Conservation (phyloP, 805 yeast genomes). For the Sugiyamaella floridensis region DNA sequence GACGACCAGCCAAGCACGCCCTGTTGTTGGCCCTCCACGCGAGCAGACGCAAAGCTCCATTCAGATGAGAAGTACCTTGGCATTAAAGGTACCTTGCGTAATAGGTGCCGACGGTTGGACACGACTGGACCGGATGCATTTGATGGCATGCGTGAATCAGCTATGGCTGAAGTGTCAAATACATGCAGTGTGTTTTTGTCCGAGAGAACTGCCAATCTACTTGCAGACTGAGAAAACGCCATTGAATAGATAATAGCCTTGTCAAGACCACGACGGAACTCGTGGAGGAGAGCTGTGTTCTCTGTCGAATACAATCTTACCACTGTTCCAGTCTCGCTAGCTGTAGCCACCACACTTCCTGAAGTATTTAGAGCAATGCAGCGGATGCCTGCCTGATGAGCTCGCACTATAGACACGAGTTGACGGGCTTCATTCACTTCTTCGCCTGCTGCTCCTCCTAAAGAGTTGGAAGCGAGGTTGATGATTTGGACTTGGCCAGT, state of each 20-base stretch:
- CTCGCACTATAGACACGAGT: conserved; percentile 62
- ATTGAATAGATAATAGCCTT: conserved; percentile 74
- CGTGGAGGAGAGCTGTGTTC: conserved; percentile 64
- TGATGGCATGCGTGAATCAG: neutral
- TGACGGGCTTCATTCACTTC: conserved; percentile 30
- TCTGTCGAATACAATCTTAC: conserved; percentile 65
- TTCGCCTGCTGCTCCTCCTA: conserved; percentile 40
- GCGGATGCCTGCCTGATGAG: conserved; percentile 63
- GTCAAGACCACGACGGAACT: conserved; percentile 86
- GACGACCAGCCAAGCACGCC: conserved; percentile 71
- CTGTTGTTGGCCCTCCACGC: conserved; percentile 35
- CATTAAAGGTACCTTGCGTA: conserved; percentile 57
- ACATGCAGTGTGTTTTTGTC: conserved; percentile 88
- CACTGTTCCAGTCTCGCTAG: conserved; percentile 76
- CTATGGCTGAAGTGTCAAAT: conserved; percentile 44
- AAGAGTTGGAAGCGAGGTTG: conserved; percentile 45
- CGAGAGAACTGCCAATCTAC: conserved; percentile 73
- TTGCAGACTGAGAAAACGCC: conserved; percentile 73
- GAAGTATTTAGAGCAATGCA: conserved; percentile 55
- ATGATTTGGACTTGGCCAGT: conserved; percentile 76
- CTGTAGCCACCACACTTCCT: conserved; percentile 70
- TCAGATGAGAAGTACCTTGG: conserved; percentile 74
- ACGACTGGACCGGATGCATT: conserved; percentile 15
- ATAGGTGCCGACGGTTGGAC: conserved; percentile 50
- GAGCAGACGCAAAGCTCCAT: conserved; percentile 80